These are phyloP conservation scores for Colletotrichum lini DNA, from an alignment of 2,329 filamentous ascomycete genomes.

Conservation along the genomic window DNA sequence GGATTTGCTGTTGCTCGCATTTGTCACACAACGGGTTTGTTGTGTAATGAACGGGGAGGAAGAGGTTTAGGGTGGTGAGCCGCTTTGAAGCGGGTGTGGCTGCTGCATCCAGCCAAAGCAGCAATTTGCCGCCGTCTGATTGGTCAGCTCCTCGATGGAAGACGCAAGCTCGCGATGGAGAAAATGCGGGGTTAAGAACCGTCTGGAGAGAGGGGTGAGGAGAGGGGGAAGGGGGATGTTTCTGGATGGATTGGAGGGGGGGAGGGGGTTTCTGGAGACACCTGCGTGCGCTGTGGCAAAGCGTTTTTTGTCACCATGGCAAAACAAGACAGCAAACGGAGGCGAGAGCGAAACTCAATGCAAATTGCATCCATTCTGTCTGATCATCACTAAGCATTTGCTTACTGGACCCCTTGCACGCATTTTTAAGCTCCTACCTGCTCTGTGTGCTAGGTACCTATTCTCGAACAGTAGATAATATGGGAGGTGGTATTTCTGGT, in stretches of 20 bases:
- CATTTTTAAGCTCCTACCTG: too few species aligned
- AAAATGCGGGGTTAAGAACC: slow-evolving; percentile 36
- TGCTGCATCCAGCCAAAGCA: slow-evolving; percentile 20
- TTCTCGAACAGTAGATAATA: too few species aligned
- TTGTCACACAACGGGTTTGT: slow-evolving; percentile 20
- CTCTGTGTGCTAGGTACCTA: too few species aligned
- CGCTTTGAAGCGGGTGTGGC: slow-evolving; percentile 38
- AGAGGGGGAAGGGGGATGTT: too few species aligned
- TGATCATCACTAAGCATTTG: too few species aligned
- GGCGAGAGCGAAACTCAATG: not conserved
- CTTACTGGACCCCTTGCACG: too few species aligned
- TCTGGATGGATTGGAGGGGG: not conserved
- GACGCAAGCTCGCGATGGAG: slow-evolving; percentile 32
- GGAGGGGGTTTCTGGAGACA: not conserved
- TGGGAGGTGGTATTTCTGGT: not conserved
- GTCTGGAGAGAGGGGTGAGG: slow-evolving; percentile 8
- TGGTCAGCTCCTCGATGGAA: slow-evolving; percentile 17
- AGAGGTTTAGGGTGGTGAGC: slow-evolving; percentile 15
- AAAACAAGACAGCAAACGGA: not conserved
- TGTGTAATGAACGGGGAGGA: not conserved
- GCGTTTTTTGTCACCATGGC: not conserved
- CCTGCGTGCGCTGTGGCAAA: not conserved
- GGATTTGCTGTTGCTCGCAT: not conserved
- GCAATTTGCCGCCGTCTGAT: slow-evolving; percentile 2
- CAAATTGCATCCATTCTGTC: not conserved